Conservation (phyloP, 108 stramenopile genomes). For the Cyclostephanos tholiformis region DNA sequence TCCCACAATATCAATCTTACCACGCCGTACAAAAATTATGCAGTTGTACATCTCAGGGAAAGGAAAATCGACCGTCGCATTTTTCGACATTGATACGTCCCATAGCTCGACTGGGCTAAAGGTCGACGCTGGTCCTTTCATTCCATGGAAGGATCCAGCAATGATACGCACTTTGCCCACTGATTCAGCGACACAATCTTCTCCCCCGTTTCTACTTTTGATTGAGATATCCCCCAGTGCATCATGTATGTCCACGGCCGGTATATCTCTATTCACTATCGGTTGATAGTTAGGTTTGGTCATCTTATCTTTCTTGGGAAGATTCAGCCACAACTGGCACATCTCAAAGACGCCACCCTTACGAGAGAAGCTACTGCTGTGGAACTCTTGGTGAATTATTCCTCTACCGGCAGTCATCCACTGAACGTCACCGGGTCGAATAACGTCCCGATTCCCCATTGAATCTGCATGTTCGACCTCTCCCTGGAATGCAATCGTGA, state of each 20-base stretch:
- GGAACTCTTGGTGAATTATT: slow-evolving; percentile 91
- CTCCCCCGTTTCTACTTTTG: slow-evolving; percentile 16
- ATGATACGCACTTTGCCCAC: slow-evolving; percentile 70
- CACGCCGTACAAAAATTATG: slow-evolving; percentile 79
- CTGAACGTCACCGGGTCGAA: slow-evolving; percentile 85
- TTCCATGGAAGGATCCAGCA: slow-evolving; percentile 68
- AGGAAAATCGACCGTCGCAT: slow-evolving; percentile 62
- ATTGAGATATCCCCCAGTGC: slow-evolving; percentile 7
- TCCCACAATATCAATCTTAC: slow-evolving; percentile 57
- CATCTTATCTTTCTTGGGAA: slow-evolving; percentile 85
- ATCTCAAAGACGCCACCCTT: slow-evolving; percentile 80
- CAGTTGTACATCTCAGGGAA: slow-evolving; percentile 72
- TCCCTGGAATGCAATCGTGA: slow-evolving; percentile 91
- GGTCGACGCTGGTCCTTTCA: slow-evolving; percentile 73
- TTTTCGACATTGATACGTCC: slow-evolving; percentile 65
- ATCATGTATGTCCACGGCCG: slow-evolving; percentile 51
- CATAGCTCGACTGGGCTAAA: slow-evolving; percentile 84
- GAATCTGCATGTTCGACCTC: slow-evolving; percentile 90
- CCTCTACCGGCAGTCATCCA: slow-evolving; percentile 97
- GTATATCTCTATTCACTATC: slow-evolving; percentile 69
- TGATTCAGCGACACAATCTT: slow-evolving; percentile 18
- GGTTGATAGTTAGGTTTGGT: slow-evolving; percentile 80
- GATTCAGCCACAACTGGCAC: slow-evolving; percentile 92
- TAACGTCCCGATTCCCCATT: slow-evolving; percentile 72
- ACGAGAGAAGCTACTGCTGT: slow-evolving; percentile 61